These are phyloP conservation scores for Chenopodium formosanum DNA, from an alignment of 148 eudicot species.

Conservation along the genomic window DNA sequence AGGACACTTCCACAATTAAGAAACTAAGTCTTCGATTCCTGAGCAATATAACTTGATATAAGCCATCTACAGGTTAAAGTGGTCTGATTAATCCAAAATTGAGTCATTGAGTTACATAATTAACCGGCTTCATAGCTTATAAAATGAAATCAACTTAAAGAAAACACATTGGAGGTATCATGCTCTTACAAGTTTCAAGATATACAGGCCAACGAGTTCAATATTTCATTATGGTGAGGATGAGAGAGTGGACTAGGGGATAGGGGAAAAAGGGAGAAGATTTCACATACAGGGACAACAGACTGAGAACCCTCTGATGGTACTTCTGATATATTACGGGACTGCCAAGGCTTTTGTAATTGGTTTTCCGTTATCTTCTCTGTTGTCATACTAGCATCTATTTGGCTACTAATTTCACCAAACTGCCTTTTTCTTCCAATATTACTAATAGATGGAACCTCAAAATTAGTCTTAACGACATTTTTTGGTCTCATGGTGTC, in stretches of 20 bases:
- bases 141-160: background rate
- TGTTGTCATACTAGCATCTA: background rate
- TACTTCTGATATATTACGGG: conserved; percentile 29
- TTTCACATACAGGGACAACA: conserved; percentile 25
- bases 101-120: background rate
- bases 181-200: background rate
- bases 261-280: background rate
- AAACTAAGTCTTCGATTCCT: background rate
- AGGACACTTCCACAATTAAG: background rate
- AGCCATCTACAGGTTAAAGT: background rate
- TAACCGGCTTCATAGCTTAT: background rate
- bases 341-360: conserved; percentile 6
- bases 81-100: background rate
- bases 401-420: background rate
- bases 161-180: background rate
- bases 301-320: conserved; percentile 21
- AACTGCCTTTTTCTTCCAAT: conserved; percentile 18
- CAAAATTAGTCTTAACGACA: conserved; percentile 1
- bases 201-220: background rate
- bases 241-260: background rate
- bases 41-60: background rate
- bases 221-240: background rate
- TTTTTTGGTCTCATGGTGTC: background rate
- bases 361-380: background rate
- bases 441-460: background rate